Evolutionary conservation across 345 rosid species (phyloP), one percentile per base, ranked within the genome.

Genomic region (Isatis tinctoria): DNA sequence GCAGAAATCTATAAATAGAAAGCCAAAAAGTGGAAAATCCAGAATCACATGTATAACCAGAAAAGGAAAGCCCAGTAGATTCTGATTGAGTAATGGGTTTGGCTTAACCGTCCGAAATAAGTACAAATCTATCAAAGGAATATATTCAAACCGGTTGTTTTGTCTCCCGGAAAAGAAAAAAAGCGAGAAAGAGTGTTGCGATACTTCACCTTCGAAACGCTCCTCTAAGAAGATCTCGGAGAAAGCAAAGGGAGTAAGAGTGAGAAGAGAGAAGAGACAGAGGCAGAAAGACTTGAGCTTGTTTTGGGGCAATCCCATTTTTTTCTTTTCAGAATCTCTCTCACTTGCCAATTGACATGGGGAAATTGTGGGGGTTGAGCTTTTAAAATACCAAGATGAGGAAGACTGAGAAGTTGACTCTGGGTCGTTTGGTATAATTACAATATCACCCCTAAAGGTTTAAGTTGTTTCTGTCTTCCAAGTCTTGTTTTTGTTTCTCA

Each of bases 161-260:
- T 16, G 66, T 36, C 45, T 33, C 40, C 32, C 20, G 2, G 35
- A 45, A 10, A 12, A 1, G 17, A 3, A 6, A 4, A 41, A 45
- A 8, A 60, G 41, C 45, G 16, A 63, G 18, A 44, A 22, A 35
- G 32, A 65, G 20, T 47, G 30, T 1, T 60, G 13, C 5, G 27
- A n/a, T 60, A 16, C 37, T 41, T 78, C 61, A 84, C 89, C 87
- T 76, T 84, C 86, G 60, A 86, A 86, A 69, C 63, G 86, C 57
- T 84, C 87, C 39, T 86, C 87, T 20, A 82, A 82, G 76, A 82
- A 81, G 66, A 82, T 82, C 74, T 83, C 89, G 16, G 85, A 78
- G 70, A 78, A 64, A 53, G 82, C 87, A 62, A 48, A 77, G 0
- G 75, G 70, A 62, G 70, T 67, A 26, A 67, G 48, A 74, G 16